Base-by-base conservation (phyloP, 1,139 yeast genomes). In the Suhomyces guaymorum region DNA sequence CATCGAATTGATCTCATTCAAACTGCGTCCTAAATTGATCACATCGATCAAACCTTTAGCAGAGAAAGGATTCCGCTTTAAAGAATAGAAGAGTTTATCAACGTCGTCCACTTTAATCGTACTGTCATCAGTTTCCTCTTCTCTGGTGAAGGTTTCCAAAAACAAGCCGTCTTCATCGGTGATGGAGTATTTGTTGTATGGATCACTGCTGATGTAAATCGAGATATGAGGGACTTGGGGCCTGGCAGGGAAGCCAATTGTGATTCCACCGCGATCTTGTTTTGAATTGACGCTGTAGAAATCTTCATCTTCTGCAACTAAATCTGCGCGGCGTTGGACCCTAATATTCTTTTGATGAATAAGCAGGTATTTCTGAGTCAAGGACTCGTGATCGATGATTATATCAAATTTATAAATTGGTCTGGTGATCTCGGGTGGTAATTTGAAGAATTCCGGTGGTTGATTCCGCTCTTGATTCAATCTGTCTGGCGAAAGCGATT, bases 1-100 rank as follows among this genome's bases (percentile, higher is more conserved):
- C 24, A 71, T 57, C 3, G 46, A 35, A 37, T 73, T 72, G 82
- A 88, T 80, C 50, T 84, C 92, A 43, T 78, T 77, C 36, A 84
- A 54, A n/a, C 85, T 68, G 39, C 78, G 70, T 7, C 89, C 90
- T 19, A 81, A 63, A 41, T 75, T 61, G 15, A 40, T 36, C 38
- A 48, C 41, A 14, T 43, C 41, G 19, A 44, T 38, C 8, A 40
- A 32, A 4, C 28, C 37, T 13, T 36, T 38, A 9, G 39, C 23
- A 13, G 29, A 24, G 7, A 21, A 22, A 13, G 16, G 16, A 8
- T 26, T 32, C 7, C 24, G 10, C 7, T 24, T 24, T 13, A 35
- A 26, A 11, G 28, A 30, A 3, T 24, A 19, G 32, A 42, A 43
- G 4, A 43, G 33, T 7, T 29, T 30, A 2, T 26, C 27, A 5